Conservation (phyloP, 2,329 filamentous ascomycete genomes). For the Penicillium olsonii region DNA sequence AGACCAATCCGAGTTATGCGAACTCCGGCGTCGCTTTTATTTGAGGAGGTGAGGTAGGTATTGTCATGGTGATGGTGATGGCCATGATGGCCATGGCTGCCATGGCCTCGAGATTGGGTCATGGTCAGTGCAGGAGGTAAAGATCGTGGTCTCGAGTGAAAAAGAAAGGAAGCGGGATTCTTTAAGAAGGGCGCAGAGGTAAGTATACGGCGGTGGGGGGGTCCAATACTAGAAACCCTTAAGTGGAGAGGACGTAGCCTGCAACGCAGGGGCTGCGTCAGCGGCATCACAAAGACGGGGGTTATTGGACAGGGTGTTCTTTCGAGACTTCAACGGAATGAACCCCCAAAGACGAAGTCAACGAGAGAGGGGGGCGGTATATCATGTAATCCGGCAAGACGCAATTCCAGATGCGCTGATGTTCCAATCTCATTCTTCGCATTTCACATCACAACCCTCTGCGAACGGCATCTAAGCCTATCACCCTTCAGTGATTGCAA, state of each 20-base stretch:
- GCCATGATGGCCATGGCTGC: constrained; percentile 57
- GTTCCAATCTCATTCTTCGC: constrained; percentile 7
- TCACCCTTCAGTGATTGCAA: neutral
- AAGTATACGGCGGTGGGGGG: constrained; percentile 22
- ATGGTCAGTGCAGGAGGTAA: constrained; percentile 17
- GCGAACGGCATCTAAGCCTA: neutral
- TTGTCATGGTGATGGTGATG: constrained; percentile 82
- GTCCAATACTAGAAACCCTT: constrained; percentile 14
- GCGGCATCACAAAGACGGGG: constrained; percentile 30
- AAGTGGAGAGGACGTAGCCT: constrained; percentile 36
- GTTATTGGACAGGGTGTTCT: constrained; percentile 27
- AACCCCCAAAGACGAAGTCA: too few relatives aligned
- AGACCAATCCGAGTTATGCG: constrained; percentile 89
- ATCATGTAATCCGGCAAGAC: constrained; percentile 28
- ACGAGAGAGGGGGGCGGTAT: constrained; percentile 3
- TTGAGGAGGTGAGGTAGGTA: constrained; percentile 74
- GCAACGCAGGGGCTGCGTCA: constrained; percentile 41
- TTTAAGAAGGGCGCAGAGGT: constrained; percentile 21
- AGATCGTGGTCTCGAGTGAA: constrained; percentile 16
- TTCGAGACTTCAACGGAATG: neutral
- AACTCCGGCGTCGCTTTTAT: constrained; percentile 90
- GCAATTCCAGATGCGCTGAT: constrained; percentile 22
- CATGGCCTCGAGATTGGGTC: constrained; percentile 49
- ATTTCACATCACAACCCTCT: constrained; percentile 1
- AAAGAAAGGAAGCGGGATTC: constrained; percentile 6